Base-by-base conservation (phyloP, 805 yeast species). In the Nakazawaea ernobii region DNA sequence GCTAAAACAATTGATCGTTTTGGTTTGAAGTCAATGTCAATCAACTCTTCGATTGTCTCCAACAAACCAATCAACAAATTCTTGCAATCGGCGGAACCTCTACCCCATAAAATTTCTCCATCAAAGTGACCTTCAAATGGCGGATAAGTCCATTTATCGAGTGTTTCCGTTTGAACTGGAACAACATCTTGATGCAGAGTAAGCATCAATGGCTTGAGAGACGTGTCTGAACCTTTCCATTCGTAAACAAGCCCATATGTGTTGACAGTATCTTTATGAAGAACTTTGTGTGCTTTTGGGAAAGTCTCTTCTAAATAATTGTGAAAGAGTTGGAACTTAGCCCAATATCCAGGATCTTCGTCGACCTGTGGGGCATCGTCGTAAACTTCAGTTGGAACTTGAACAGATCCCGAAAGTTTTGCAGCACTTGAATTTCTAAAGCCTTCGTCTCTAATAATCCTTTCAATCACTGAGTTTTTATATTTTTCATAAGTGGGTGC, bases 141-240 rank as follows among this genome's bases (percentile, higher is more conserved):
- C 3, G 82, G 83, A 58, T 77, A 69, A 0, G 69, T 65, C 94
- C 94, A 86, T 47, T 74, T 67, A 28, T 59, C 63, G 44, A 71
- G 56, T 0, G 89, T 79, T 17, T 71, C 74, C 10, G 63, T 60
- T 53, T 80, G 85, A n/a, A 84, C 84, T 0, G 94, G 92, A 8
- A 84, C 92, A 4, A 81, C 86, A 56, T 86, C 94, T 60, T 79
- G 84, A 59, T 86, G 94, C 0, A 88, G 89, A 58, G 82, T 78
- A 48, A 84, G 68, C 62, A 86, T 58, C 17, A 80, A 54, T 7
- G 95, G 94, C 59, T 82, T 81, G 49, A 80, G 65, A 6, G 56
- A 48, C n/a, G 58, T 43, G 40, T 74, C 56, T 4, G 77, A 61
- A 6, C 94, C 92, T 51, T 74, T 61, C 80, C 86, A 77, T 8